A percentile compares a stretch with the other conserved stretches of the same genome.
Evolutionary conservation across 225 moss, liverwort and hornwort species (phyloP).

Genomic region (Lunularia cruciata): DNA sequence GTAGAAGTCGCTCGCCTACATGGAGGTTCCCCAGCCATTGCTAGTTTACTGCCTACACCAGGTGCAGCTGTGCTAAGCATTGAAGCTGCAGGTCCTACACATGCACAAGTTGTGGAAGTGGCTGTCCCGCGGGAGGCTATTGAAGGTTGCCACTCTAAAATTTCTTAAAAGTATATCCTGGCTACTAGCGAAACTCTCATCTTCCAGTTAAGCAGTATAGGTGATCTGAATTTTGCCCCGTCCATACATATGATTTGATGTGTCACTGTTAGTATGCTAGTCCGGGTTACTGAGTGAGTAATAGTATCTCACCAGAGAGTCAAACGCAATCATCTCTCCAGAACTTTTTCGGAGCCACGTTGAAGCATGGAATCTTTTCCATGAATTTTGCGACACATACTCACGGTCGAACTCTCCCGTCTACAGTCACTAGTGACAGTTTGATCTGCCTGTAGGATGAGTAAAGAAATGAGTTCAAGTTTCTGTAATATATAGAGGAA

Average conservation of each 20-base stretch:
- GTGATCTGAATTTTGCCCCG: background rate
- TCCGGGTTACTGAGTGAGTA: too few relatives aligned
- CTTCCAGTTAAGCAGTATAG: background rate
- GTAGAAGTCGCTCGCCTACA: constrained; percentile 5
- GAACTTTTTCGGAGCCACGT: too few relatives aligned
- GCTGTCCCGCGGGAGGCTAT: background rate
- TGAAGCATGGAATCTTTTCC: too few relatives aligned
- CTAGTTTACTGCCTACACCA: background rate
- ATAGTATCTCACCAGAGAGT: too few relatives aligned
- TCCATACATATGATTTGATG: too few relatives aligned
- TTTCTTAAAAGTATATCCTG: background rate
- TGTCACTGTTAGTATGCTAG: too few relatives aligned
- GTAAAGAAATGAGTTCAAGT: background rate
- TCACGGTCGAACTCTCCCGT: too few relatives aligned
- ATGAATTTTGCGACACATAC: background rate
- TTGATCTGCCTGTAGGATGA: background rate
- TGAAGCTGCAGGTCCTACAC: constrained; percentile 8
- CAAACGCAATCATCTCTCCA: too few relatives aligned
- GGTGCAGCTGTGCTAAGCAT: background rate
- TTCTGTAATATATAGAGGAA: background rate
- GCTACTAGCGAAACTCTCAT: too few relatives aligned
- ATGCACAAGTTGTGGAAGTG: constrained; percentile 1
- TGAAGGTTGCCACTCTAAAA: background rate
- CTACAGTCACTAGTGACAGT: background rate
- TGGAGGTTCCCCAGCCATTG: background rate